These are phyloP conservation scores for Alternaria ventricosa DNA, from an alignment of 2,329 filamentous ascomycete genomes.

Conservation along the genomic window DNA sequence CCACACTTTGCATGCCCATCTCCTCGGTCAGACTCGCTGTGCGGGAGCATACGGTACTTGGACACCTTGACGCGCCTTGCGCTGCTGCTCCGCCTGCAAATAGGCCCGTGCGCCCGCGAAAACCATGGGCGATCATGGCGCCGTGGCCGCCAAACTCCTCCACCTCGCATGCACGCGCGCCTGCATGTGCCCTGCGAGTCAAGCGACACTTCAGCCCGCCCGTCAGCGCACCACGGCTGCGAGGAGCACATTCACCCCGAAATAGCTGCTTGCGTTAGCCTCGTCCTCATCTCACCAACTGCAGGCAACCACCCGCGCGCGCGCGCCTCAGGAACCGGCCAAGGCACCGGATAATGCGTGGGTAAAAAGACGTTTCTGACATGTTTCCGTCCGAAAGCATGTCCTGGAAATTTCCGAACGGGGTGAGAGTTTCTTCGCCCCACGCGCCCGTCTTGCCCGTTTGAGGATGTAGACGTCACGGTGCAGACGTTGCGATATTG, in stretches of 20 bases:
- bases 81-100: background rate
- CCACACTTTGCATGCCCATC: background rate
- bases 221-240: constrained; percentile 46
- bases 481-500: background rate
- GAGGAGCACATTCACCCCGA: constrained; percentile 50
- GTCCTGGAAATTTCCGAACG: background rate
- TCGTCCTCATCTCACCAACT: constrained; percentile 14
- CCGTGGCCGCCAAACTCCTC: background rate
- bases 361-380: background rate
- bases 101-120: background rate
- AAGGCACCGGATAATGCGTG: constrained; percentile 14
- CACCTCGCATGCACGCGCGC: background rate
- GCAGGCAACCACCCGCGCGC: background rate
- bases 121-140: background rate
- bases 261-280: constrained; percentile 50
- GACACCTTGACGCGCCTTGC: background rate
- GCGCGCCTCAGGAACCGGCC: constrained; percentile 5
- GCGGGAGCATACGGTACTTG: background rate
- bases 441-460: background rate
- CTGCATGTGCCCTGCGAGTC: constrained; percentile 11
- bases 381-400: background rate
- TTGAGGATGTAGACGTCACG: background rate
- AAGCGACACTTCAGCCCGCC: constrained; percentile 5
- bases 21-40: background rate
- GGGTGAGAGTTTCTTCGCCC: background rate